Evolutionary conservation across 768 basidiomycete species (phyloP), one percentile per base, ranked within the genome.

Genomic region (Lentinula sp.): DNA sequence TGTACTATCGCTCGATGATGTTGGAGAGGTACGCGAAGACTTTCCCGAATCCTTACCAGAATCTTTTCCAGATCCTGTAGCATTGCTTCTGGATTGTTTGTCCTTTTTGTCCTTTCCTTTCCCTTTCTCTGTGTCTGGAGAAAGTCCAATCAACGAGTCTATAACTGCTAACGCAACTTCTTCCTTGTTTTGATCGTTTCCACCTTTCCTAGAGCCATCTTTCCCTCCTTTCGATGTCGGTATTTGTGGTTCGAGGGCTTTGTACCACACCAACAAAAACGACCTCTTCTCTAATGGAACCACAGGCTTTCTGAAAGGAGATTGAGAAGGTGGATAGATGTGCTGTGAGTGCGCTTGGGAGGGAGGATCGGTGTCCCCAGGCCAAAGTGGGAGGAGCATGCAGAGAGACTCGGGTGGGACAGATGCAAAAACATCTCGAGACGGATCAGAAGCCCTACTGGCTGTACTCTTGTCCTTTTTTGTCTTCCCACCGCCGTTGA

Each of bases 301-400:
- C 31, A 69, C 49, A 11, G 80, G 76, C 35, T 73, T 65, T 4
- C 70, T 49, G 61, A 67, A 75, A 18, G 70, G 73, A 57, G 67
- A 62, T 9, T 59, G 40, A 2, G 23, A 11, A 28, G 55, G 39
- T 21, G 55, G 55, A 31, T 21, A 53, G 65, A 65, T 68, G 15
- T 51, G 50, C 31, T 31, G 28, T 6, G 31, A 16, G n/a, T 35
- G 50, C 68, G 61, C 62, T 61, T 51, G 76, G 73, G 35, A 68
- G 66, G 0, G 80, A 5, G 31, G 68, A 69, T 89, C 89, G 1
- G 84, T 89, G 65, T 89, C 87, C 16, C 86, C 82, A 8, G 87
- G 84, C 90, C 91, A 93, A n/a, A 93, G 77, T 15, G 91, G 91
- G 16, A 93, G 76, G 28, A 92, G 79, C 91, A 93, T 93, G 70